A percentile compares a stretch with the other conserved stretches of the same genome.
Evolutionary conservation across 2,329 filamentous ascomycete genomes (phyloP).

Genomic region (Fusarium floridanum): DNA sequence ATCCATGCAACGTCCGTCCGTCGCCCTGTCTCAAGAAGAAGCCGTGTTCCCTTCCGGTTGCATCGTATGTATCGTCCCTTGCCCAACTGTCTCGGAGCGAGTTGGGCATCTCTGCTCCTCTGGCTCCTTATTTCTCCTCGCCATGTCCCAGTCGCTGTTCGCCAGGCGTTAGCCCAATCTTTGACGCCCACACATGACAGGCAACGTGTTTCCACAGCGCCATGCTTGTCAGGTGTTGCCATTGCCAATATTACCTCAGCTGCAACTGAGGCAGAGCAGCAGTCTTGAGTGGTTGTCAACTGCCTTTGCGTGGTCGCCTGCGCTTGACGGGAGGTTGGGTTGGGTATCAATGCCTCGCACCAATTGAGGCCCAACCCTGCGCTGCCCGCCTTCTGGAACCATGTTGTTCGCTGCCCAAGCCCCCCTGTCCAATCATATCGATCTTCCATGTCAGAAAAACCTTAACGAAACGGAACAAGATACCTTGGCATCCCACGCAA

Average conservation of each 20-base stretch:
- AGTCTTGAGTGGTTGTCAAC: conserved; percentile 20
- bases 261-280: conserved; percentile 35
- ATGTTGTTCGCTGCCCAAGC: conserved; percentile 45
- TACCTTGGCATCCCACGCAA: conserved; percentile 32
- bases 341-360: conserved; percentile 56
- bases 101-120: conserved; percentile 44
- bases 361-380: conserved; percentile 53
- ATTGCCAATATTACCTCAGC: conserved; percentile 40
- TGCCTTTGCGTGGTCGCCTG: conserved; percentile 19
- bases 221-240: conserved; percentile 39
- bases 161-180: conserved; percentile 23
- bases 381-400: conserved; percentile 39
- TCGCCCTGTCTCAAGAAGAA: conserved; percentile 26
- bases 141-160: conserved; percentile 30
- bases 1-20: conserved; percentile 20
- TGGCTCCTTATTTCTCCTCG: conserved; percentile 31
- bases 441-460: conserved; percentile 5
- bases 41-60: conserved; percentile 33
- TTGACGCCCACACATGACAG: conserved; percentile 42
- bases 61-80: conserved; percentile 25
- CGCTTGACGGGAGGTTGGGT: conserved; percentile 42
- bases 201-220: conserved; percentile 43
- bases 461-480: conserved; percentile 22
- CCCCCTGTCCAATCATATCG: conserved; percentile 42
- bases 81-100: conserved; percentile 35